Evolutionary conservation across 805 yeast genomes (phyloP).

Genomic region (Candida tibetensis): DNA sequence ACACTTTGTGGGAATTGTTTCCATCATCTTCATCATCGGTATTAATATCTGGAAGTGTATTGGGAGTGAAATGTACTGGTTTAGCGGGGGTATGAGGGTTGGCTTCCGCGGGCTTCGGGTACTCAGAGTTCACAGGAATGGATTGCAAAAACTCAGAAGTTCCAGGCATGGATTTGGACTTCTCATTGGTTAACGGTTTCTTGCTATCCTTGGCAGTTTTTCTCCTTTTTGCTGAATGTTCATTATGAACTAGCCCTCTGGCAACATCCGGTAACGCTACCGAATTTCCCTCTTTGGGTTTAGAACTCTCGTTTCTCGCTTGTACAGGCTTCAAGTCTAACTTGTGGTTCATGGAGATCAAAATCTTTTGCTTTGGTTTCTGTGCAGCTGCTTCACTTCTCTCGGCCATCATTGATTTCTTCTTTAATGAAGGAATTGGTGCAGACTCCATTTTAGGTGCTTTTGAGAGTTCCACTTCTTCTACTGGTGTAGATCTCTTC

Average conservation of each 20-base stretch:
- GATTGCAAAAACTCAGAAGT: not conserved
- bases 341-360: slow-evolving; percentile 24
- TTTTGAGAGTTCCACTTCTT: slow-evolving; percentile 9
- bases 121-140: no score
- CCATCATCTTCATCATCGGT: slow-evolving; percentile 38
- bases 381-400: slow-evolving; percentile 25
- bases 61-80: slow-evolving; percentile 12
- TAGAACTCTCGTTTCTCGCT: slow-evolving; percentile 30
- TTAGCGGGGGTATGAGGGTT: slow-evolving; percentile 13
- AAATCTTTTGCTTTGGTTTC: slow-evolving; percentile 27
- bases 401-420: slow-evolving; percentile 29
- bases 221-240: not conserved
- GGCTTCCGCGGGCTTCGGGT: no score
- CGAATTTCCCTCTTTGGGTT: slow-evolving; percentile 23
- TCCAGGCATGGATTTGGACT: not conserved
- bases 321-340: slow-evolving; percentile 6
- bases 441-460: slow-evolving; percentile 15
- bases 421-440: slow-evolving; percentile 21
- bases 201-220: not conserved
- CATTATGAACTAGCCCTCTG: slow-evolving; percentile 19
- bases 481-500: slow-evolving; percentile 9
- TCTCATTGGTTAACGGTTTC: not conserved
- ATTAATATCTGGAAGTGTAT: slow-evolving; percentile 37
- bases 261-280: slow-evolving; percentile 40
- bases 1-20: slow-evolving; percentile 15